Base-by-base conservation (phyloP, 208 protist genomes). In the Acanthamoeba culbertsoni region DNA sequence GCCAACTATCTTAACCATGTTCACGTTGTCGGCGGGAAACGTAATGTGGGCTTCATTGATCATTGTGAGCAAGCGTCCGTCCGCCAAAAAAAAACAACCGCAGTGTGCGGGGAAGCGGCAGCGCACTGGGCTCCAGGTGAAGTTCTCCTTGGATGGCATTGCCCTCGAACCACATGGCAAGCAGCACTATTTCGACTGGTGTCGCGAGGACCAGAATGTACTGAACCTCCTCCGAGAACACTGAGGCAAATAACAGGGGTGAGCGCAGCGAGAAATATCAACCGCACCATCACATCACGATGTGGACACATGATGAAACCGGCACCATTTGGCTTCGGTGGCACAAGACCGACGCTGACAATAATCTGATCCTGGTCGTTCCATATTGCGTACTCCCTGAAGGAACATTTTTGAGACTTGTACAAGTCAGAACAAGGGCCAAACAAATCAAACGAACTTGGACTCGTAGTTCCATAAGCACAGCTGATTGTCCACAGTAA, bases 381-480 rank as follows among this genome's bases (percentile, higher is more conserved):
- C 23, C n/a, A 94, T 0, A 77, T 43, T 1, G 46, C 43, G 46
- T 57, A 55, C 40, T 46, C 45, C 5, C 26, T 55, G 63, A 14
- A 16, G 35, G 33, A 88, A 23, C 20, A 53, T 7, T 45, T 6
- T 18, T 4, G 42, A 16, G 16, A 33, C 28, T 28, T 10, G 53
- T 3, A 55, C 40, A 40, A 1, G 23, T 28, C 16, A 42, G 68
- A 40, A 84, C 14, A 20, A 51, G 53, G 23, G 37, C 3, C 35
- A 1, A 93, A 43, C 55, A 23, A 4, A n/a, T 5, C 23, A 62
- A 5, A 68, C 92, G 86, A 28, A 91, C 68, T 84, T 89, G 48
- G 95, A 63, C 1, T 57, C 51, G 91, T 96, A 96, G 40, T 95
- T 94, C 96, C 95, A 97, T 1, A 96, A 86, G 31, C 93, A 96